A percentile compares a stretch with the other conserved stretches of the same genome.
Evolutionary conservation across 1,284 basidiomycete species (phyloP).

Genomic region (Stygiomarasmius scandens): DNA sequence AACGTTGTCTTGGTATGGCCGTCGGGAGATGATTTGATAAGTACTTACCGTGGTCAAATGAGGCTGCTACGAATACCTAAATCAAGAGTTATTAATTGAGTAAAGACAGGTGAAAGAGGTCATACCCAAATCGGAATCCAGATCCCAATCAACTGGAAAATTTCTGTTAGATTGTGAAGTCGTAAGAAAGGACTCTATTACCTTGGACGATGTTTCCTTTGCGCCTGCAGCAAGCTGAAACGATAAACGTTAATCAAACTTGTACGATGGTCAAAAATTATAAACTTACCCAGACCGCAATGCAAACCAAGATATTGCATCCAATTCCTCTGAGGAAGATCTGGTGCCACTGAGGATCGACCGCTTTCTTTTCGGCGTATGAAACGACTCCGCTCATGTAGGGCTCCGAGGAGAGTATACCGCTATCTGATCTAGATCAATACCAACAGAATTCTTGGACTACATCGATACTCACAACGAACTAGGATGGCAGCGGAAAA

Average conservation of each 20-base stretch:
- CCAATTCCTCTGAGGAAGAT: conserved; percentile 79
- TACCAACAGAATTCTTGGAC: no score
- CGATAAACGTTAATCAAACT: no score
- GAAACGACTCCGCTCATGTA: conserved; percentile 54
- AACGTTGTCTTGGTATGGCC: not conserved
- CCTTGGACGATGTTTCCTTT: conserved; percentile 73
- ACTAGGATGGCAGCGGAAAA: conserved; percentile 52
- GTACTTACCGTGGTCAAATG: conserved; percentile 68
- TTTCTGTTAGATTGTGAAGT: not conserved
- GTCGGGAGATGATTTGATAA: not conserved
- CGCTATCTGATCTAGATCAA: conserved; percentile 44
- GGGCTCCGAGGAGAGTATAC: conserved; percentile 60
- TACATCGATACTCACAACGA: not conserved
- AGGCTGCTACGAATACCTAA: conserved; percentile 73
- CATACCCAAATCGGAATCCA: conserved; percentile 78
- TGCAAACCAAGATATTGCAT: conserved; percentile 78
- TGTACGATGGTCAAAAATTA: no score
- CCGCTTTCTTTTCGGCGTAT: conserved; percentile 67
- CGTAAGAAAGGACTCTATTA: conserved; percentile 21
- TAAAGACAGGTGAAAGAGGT: not conserved
- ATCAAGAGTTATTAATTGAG: not conserved
- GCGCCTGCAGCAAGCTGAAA: conserved; percentile 70
- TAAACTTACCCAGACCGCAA: conserved; percentile 72
- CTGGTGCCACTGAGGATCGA: conserved; percentile 69
- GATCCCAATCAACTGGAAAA: conserved; percentile 55